These are phyloP conservation scores for Penicillium verhagenii DNA, from an alignment of 495 filamentous ascomycete genomes.

Conservation along the genomic window DNA sequence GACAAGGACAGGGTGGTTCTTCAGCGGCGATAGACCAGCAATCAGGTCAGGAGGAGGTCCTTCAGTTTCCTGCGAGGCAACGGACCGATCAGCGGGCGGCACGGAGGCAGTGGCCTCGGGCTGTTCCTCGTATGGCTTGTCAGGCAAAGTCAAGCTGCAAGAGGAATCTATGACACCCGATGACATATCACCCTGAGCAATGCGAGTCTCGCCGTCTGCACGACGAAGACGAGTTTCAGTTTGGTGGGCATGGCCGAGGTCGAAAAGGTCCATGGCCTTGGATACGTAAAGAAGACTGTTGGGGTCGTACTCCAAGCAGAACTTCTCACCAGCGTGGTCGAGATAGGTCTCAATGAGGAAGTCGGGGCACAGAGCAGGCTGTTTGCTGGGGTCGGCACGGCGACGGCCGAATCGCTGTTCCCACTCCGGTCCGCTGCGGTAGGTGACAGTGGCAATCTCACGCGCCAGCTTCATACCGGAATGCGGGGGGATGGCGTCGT, in stretches of 20 bases:
- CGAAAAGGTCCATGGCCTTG: conserved; percentile 99
- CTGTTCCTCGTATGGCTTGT: conserved; percentile 80
- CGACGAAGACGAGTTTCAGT: conserved; percentile 46
- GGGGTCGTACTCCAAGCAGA: conserved; percentile 95
- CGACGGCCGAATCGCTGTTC: conserved; percentile 89
- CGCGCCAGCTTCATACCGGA: conserved; percentile 96
- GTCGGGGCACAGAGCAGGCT: conserved; percentile 91
- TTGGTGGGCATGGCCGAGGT: conserved; percentile 73
- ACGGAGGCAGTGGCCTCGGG: conserved; percentile 43
- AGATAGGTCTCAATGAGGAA: conserved; percentile 98
- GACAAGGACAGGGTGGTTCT: conserved; percentile 76
- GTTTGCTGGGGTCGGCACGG: conserved; percentile 79
- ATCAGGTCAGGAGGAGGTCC: conserved; percentile 75
- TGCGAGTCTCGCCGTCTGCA: conserved; percentile 47
- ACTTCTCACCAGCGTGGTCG: conserved; percentile 98
- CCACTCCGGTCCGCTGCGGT: conserved; percentile 96
- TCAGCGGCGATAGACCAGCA: conserved; percentile 65
- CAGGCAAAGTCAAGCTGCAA: conserved; percentile 85
- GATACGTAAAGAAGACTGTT: conserved; percentile 96
- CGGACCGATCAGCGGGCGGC: conserved; percentile 24
- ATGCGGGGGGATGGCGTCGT: conserved; percentile 84
- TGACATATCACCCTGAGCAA: conserved; percentile 36
- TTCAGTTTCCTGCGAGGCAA: conserved; percentile 11
- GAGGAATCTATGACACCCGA: conserved; percentile 36
- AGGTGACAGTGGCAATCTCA: conserved; percentile 97